Conservation (phyloP, 2,329 filamentous ascomycete species). For the Fusarium sp. region DNA sequence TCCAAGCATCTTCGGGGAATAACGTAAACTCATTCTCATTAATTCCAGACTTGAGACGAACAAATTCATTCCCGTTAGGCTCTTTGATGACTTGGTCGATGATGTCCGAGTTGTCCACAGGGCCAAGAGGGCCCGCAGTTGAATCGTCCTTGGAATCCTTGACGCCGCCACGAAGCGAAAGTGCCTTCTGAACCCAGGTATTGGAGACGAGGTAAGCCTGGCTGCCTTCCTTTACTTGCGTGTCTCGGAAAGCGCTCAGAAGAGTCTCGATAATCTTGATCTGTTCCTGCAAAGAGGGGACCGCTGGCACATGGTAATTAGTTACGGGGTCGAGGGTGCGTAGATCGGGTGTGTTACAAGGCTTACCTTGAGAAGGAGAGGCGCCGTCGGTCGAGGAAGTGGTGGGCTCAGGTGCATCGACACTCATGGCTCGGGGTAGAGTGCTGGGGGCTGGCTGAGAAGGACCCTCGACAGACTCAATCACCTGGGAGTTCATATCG, state of each 20-base stretch:
- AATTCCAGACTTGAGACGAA: slow-evolving; percentile 76
- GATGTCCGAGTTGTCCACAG: slow-evolving; percentile 88
- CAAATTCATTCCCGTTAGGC: slow-evolving; percentile 64
- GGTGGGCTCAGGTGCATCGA: slow-evolving; percentile 50
- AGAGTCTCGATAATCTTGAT: slow-evolving; percentile 75
- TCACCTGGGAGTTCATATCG: slow-evolving; percentile 52
- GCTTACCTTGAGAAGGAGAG: slow-evolving; percentile 45
- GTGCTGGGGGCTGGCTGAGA: slow-evolving; percentile 29
- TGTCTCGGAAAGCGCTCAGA: slow-evolving; percentile 60
- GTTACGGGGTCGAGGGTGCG: slow-evolving; percentile 6
- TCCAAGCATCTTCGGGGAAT: slow-evolving; percentile 83
- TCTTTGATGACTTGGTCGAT: slow-evolving; percentile 68
- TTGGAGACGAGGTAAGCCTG: slow-evolving; percentile 81
- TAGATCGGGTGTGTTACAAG: not conserved
- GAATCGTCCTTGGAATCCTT: slow-evolving; percentile 66
- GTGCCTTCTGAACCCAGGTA: slow-evolving; percentile 79
- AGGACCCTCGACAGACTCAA: slow-evolving; percentile 21
- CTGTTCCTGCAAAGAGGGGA: slow-evolving; percentile 64
- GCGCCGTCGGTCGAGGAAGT: slow-evolving; percentile 30
- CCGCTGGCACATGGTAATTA: slow-evolving; percentile 37
- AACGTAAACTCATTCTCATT: slow-evolving; percentile 78
- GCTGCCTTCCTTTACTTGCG: slow-evolving; percentile 72
- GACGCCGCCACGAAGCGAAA: slow-evolving; percentile 69
- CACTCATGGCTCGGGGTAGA: slow-evolving; percentile 54
- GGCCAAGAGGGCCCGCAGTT: slow-evolving; percentile 71